Evolutionary conservation across 148 eudicot genomes (phyloP).

Genomic region (Silene uniflora): DNA sequence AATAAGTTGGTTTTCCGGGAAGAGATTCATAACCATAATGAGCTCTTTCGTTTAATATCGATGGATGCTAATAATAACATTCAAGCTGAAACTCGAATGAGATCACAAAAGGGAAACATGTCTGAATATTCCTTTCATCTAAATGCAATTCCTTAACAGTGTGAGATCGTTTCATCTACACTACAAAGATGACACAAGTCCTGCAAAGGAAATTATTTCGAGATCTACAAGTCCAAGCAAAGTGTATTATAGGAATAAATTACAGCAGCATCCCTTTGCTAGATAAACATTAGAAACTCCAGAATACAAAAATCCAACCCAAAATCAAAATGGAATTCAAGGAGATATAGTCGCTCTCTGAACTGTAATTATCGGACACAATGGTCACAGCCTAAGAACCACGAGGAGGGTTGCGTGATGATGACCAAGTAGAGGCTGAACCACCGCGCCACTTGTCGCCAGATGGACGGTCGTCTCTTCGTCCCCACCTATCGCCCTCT

Average conservation of each 20-base stretch:
- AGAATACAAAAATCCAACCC: conserved; percentile 9
- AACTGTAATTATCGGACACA: background rate
- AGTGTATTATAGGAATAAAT: background rate
- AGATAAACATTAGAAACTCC: background rate
- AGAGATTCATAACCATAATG: too few relatives aligned
- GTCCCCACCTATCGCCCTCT: conserved; percentile 51
- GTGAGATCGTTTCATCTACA: background rate
- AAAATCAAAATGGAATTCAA: conserved; percentile 14
- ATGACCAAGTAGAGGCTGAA: conserved; percentile 44
- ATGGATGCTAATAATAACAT: too few relatives aligned
- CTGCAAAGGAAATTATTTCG: background rate
- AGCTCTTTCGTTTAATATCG: too few relatives aligned
- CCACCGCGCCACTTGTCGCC: conserved; percentile 56
- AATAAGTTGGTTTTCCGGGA: too few relatives aligned
- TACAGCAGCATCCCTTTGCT: conserved; percentile 3
- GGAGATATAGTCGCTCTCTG: background rate
- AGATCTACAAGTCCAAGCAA: background rate
- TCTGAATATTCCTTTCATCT: background rate
- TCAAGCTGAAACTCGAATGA: too few relatives aligned
- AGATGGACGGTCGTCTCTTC: conserved; percentile 37
- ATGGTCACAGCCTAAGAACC: conserved; percentile 13
- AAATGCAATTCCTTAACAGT: background rate
- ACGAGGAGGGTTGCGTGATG: conserved; percentile 27
- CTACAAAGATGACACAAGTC: background rate
- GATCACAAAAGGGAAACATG: background rate